Evolutionary conservation across 805 yeast genomes (phyloP), one percentile per base, ranked within the genome.

Genomic region (Starmerella sirachaensis): DNA sequence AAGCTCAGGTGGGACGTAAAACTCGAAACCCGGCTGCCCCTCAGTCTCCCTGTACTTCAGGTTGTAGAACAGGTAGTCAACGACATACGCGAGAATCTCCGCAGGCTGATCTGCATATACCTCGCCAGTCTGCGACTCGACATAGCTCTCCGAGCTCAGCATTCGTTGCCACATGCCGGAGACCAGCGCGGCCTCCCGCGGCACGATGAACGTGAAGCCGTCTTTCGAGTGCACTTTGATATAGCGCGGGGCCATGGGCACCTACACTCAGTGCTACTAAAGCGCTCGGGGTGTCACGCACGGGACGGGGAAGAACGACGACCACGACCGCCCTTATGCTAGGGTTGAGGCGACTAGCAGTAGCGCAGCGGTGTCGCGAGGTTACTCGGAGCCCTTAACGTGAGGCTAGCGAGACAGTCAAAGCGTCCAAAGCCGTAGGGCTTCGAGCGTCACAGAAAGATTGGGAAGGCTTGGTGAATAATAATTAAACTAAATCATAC

Each of bases 1-100:
- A 73, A 88, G 70, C 48, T 84, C 96, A 0, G 96, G 86, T 1
- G 97, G 95, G 2, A 91, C 74, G 25, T 80, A 79, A 58, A 91
- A 91, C 4, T 70, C 73, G 6, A 41, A 49, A 18, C 58, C 61
- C 9, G 45, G 40, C 14, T 42, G 41, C 16, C 51, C 52, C 18
- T 45, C 49, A 9, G 42, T 42, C 13, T 38, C 43, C 45, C 67
- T 72, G 54, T 81, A 82, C 49, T 80, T 77, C 42, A 68, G 56
- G 50, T 80, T 74, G 54, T 81, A 86, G 54, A 80, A 76, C 23
- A 88, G 60, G 50, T 91, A 88, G 50, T 88, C 96, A 29, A 82
- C 78, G 9, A 88, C 76, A 50, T 83, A 81, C 45, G 75, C 80
- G 30, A 91, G 61, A 16, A 85, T 66, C 23, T 69, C 70, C 0